Evolutionary conservation across 768 basidiomycete genomes (phyloP).

Genomic region (Mycena indigotica): DNA sequence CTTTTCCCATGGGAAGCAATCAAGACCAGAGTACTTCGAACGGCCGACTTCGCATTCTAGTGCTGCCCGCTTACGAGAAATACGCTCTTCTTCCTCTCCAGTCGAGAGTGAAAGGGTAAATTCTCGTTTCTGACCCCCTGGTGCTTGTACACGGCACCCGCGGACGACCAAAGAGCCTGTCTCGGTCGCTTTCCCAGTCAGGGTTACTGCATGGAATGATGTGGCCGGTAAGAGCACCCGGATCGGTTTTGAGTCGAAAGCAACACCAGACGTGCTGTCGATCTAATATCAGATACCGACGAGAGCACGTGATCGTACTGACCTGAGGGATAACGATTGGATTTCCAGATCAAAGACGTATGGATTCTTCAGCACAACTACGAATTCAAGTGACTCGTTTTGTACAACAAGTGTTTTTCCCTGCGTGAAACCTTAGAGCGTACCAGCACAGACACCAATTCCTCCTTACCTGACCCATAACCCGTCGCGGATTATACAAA

Average conservation of each 20-base stretch:
- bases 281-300: conserved; percentile 1
- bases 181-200: conserved; percentile 66
- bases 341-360: conserved; percentile 92
- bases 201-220: conserved; percentile 69
- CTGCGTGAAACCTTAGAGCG: conserved; percentile 32
- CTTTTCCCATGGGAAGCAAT: conserved; percentile 65
- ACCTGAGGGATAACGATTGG: conserved; percentile 82
- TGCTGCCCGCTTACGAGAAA: conserved; percentile 58
- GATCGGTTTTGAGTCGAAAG: conserved; percentile 67
- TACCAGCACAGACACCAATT: background rate
- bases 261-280: conserved; percentile 76
- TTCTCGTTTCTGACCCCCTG: conserved; percentile 69
- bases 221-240: conserved; percentile 72
- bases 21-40: conserved; percentile 74
- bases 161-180: conserved; percentile 71
- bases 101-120: conserved; percentile 77
- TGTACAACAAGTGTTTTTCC: conserved; percentile 72
- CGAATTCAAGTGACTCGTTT: conserved; percentile 80
- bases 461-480: conserved; percentile 55
- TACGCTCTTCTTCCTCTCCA: conserved; percentile 67
- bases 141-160: conserved; percentile 78
- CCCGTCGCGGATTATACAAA: conserved; percentile 86
- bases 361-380: conserved; percentile 85
- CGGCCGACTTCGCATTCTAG: conserved; percentile 68
- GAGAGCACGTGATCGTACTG: conserved; percentile 3